Conservation (phyloP, 2,329 filamentous ascomycete species). For the Nemania abortiva region DNA sequence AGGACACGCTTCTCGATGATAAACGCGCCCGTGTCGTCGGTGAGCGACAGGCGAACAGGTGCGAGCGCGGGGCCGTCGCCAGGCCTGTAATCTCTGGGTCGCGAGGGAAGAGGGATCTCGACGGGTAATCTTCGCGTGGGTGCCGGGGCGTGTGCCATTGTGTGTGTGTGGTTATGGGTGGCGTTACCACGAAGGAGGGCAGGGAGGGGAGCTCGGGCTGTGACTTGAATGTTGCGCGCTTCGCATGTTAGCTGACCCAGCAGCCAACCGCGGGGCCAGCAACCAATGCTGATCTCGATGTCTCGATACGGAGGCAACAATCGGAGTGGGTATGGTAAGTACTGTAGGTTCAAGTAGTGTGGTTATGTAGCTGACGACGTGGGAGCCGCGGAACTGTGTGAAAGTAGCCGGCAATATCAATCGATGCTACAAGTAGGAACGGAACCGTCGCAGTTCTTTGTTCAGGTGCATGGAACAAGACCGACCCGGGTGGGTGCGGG, state of each 20-base stretch:
- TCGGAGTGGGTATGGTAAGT: neutral
- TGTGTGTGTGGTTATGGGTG: neutral
- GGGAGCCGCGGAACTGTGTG: neutral
- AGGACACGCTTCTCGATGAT: conserved; percentile 67
- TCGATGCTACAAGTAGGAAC: neutral
- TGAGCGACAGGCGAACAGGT: conserved; percentile 61
- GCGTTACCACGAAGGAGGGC: neutral
- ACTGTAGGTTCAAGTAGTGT: neutral
- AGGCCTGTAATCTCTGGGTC: conserved; percentile 56
- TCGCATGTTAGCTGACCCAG: conserved; percentile 20
- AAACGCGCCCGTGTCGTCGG: conserved; percentile 65
- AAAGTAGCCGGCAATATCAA: neutral
- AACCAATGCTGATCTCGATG: neutral
- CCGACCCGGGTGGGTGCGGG: neutral
- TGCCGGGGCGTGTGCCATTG: conserved; percentile 37
- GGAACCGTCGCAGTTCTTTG: conserved; percentile 23
- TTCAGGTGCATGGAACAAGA: conserved; percentile 19
- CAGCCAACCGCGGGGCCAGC: neutral
- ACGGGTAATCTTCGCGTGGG: conserved; percentile 38
- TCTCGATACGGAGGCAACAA: neutral
- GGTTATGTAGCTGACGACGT: neutral
- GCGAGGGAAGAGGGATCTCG: conserved; percentile 51
- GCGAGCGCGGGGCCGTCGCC: conserved; percentile 63
- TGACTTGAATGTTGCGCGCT: conserved; percentile 13
- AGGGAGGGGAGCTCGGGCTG: neutral